Percentiles rank a stretch among this genome's conserved stretches.
Evolutionary conservation across 331 rosid species (phyloP).

Genomic region (Rhamnella rubrinervis): DNA sequence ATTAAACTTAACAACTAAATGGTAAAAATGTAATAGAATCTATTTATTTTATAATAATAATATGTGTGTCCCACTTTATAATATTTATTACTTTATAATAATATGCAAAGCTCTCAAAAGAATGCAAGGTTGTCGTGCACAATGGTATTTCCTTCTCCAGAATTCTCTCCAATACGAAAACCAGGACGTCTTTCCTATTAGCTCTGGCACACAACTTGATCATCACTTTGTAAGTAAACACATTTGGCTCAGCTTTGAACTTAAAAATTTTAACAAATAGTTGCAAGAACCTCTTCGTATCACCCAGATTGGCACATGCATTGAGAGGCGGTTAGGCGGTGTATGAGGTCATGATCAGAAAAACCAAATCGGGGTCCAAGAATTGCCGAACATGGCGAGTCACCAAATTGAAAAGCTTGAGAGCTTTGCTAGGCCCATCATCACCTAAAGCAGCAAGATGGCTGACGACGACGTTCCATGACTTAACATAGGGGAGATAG

Average conservation of each 20-base stretch:
- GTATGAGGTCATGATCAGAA: constrained; percentile 84
- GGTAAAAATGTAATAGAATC: too few relatives aligned
- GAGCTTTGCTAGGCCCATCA: constrained; percentile 66
- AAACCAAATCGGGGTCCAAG: constrained; percentile 37
- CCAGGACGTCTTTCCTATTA: constrained; percentile 68
- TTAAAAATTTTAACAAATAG: constrained; percentile 82
- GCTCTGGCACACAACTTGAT: constrained; percentile 70
- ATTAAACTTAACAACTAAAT: too few relatives aligned
- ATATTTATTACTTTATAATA: too few relatives aligned
- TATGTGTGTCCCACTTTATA: too few relatives aligned
- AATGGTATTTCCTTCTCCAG: constrained; percentile 51
- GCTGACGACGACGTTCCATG: constrained; percentile 93
- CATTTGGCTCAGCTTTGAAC: constrained; percentile 60
- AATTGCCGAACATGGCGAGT: constrained; percentile 54
- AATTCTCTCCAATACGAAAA: constrained; percentile 74
- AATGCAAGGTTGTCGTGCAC: constrained; percentile 71
- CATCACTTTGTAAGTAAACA: constrained; percentile 70
- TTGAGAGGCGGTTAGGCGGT: constrained; percentile 78
- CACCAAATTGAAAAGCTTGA: constrained; percentile 53
- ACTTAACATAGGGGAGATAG: constrained; percentile 90
- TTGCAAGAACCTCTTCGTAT: constrained; percentile 57
- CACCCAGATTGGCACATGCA: constrained; percentile 81
- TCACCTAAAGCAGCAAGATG: constrained; percentile 58
- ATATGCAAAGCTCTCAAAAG: too few relatives aligned
- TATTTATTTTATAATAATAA: too few relatives aligned